A percentile compares a stretch with the other conserved stretches of the same genome.
These are phyloP conservation scores for Heritiera fomes DNA, from an alignment of 345 rosid species.

Conservation along the genomic window DNA sequence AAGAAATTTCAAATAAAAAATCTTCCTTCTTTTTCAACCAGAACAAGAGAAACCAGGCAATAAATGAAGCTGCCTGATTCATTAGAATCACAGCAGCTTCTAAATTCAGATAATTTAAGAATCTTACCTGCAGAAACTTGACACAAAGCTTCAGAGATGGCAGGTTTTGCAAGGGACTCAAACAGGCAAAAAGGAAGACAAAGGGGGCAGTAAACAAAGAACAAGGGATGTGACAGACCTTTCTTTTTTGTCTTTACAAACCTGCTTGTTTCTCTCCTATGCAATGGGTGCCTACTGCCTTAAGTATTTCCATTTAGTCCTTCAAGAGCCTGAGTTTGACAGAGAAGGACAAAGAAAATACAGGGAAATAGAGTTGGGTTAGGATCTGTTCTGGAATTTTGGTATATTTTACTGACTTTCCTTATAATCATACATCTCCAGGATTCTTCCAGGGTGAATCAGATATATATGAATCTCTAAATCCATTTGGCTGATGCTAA, in stretches of 20 bases:
- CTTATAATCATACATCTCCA: background rate
- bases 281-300: background rate
- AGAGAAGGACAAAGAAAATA: background rate
- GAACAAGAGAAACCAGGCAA: too few relatives aligned
- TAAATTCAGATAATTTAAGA: slow-evolving; percentile 13
- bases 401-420: slow-evolving; percentile 1
- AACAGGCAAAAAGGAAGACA: slow-evolving; percentile 11
- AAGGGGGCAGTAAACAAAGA: background rate
- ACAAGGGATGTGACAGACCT: slow-evolving; percentile 13
- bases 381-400: background rate
- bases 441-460: slow-evolving; percentile 7
- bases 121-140: slow-evolving; percentile 23
- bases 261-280: background rate
- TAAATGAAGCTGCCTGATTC: background rate
- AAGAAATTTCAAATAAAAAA: slow-evolving; percentile 17
- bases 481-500: background rate
- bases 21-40: background rate
- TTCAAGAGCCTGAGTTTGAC: background rate
- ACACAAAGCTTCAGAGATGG: slow-evolving; percentile 8
- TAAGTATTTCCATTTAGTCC: slow-evolving; percentile 1
- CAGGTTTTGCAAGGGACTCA: slow-evolving; percentile 1
- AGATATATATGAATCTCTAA: background rate
- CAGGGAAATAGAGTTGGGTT: too few relatives aligned
- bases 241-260: slow-evolving; percentile 27
- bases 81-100: slow-evolving; percentile 10